Conservation (phyloP, 176 grass and related monocot species). For the Tillandsia leiboldiana region DNA sequence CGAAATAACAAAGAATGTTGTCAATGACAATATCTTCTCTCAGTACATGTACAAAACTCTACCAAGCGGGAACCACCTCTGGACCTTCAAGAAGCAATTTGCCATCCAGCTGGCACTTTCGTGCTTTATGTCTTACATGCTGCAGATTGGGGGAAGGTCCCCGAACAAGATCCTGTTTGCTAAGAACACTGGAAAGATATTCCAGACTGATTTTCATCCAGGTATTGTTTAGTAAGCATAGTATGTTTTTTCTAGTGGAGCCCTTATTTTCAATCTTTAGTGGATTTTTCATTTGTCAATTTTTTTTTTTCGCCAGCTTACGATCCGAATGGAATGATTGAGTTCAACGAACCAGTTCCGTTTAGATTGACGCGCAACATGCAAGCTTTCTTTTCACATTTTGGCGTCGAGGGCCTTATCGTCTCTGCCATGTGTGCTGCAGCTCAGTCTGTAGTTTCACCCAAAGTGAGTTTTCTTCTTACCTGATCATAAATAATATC, state of each 20-base stretch:
- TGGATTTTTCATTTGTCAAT: conserved; percentile 15
- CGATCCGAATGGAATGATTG: conserved; percentile 91
- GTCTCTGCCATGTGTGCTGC: conserved; percentile 95
- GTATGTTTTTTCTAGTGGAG: background rate
- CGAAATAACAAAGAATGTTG: conserved; percentile 92
- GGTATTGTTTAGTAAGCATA: conserved; percentile 32
- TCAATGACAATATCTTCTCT: conserved; percentile 92
- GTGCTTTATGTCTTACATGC: conserved; percentile 96
- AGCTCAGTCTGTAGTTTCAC: conserved; percentile 87
- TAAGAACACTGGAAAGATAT: conserved; percentile 98
- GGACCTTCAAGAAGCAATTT: conserved; percentile 99
- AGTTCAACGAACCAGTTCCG: conserved; percentile 93
- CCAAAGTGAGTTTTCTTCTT: conserved; percentile 51
- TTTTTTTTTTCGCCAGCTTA: conserved; percentile 55
- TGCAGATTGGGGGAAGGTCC: conserved; percentile 92
- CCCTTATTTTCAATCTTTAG: conserved; percentile 1
- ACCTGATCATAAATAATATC: background rate
- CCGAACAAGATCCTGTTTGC: conserved; percentile 98
- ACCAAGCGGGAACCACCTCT: conserved; percentile 83
- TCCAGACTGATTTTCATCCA: conserved; percentile 98
- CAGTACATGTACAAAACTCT: conserved; percentile 99
- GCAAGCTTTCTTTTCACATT: conserved; percentile 98
- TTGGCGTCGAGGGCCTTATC: conserved; percentile 90
- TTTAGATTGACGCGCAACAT: conserved; percentile 95
- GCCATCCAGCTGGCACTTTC: conserved; percentile 89